These are phyloP conservation scores for Rhizoclosmatium globosum DNA, from an alignment of 192 early-diverging fungal species.

Conservation along the genomic window DNA sequence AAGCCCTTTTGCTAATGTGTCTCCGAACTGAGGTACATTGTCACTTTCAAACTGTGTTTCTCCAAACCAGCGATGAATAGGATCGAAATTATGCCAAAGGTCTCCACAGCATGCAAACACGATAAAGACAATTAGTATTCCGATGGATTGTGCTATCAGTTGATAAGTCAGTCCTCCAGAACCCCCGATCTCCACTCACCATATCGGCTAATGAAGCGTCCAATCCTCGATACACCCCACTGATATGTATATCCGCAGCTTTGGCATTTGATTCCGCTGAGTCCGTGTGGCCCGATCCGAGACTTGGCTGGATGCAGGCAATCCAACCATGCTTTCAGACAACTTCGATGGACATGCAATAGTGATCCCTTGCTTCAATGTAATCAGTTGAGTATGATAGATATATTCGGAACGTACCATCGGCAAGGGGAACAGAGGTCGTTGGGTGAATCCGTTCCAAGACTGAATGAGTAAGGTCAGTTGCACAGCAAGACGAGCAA, in stretches of 20 bases:
- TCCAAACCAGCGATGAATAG: slow-evolving; percentile 19
- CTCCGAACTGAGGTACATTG: not conserved
- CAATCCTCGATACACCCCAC: not conserved
- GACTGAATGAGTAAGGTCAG: not conserved
- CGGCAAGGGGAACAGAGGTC: not conserved
- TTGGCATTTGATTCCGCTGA: not conserved
- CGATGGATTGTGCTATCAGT: not conserved
- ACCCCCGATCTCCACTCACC: not conserved
- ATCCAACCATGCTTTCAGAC: slow-evolving; percentile 2
- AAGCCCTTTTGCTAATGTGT: not conserved
- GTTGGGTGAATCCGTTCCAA: not conserved
- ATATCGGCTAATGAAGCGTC: not conserved
- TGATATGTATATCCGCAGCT: slow-evolving; percentile 10
- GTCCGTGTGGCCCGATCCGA: not conserved
- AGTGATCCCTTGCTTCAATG: slow-evolving; percentile 21
- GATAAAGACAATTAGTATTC: not conserved
- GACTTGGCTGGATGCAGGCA: not conserved
- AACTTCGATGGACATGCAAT: slow-evolving; percentile 10
- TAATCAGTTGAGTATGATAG: not conserved
- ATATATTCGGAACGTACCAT: not conserved
- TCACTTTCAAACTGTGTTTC: slow-evolving; percentile 18
- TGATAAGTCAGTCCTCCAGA: too few relatives aligned
- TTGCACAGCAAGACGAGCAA: not conserved
- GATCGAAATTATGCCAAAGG: slow-evolving; percentile 9
- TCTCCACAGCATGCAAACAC: not conserved